A percentile compares a stretch with the other conserved stretches of the same genome.
Evolutionary conservation across 2,329 filamentous ascomycete species (phyloP).

Genomic region (Cryphonectria carpinicola): DNA sequence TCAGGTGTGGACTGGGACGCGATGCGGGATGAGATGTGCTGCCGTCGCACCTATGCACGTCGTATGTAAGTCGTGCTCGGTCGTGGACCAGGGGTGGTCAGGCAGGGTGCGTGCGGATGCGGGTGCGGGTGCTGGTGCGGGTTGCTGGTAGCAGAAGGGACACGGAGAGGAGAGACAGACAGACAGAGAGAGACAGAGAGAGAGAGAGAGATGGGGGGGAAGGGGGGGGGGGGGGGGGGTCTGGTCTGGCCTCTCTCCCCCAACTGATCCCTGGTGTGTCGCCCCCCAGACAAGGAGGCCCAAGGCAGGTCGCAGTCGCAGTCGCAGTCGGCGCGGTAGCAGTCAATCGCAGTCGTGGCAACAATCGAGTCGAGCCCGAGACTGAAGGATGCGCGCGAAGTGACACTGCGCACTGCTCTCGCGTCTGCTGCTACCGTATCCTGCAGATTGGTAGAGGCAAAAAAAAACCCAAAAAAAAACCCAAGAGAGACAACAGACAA

Average conservation of each 20-base stretch:
- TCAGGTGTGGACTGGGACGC: constrained; percentile 5
- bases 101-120: neutral
- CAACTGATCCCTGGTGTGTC: neutral
- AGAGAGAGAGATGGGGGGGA: neutral
- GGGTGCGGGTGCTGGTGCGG: neutral
- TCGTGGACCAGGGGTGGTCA: constrained; percentile 19
- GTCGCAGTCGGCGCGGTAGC: neutral
- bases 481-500: neutral
- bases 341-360: constrained; percentile 10
- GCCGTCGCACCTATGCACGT: constrained; percentile 31
- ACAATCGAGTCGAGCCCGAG: neutral
- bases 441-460: neutral
- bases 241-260: neutral
- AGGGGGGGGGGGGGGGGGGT: neutral
- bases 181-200: neutral
- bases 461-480: neutral
- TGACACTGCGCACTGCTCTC: neutral
- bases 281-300: neutral
- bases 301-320: constrained; percentile 7
- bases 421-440: neutral
- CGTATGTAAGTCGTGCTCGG: constrained; percentile 26
- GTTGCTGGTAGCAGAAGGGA: neutral
- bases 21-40: constrained; percentile 28
- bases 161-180: neutral
- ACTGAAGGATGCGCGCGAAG: neutral